Conservation (phyloP, 1,284 basidiomycete genomes). For the Ustilago shanxiensis region DNA sequence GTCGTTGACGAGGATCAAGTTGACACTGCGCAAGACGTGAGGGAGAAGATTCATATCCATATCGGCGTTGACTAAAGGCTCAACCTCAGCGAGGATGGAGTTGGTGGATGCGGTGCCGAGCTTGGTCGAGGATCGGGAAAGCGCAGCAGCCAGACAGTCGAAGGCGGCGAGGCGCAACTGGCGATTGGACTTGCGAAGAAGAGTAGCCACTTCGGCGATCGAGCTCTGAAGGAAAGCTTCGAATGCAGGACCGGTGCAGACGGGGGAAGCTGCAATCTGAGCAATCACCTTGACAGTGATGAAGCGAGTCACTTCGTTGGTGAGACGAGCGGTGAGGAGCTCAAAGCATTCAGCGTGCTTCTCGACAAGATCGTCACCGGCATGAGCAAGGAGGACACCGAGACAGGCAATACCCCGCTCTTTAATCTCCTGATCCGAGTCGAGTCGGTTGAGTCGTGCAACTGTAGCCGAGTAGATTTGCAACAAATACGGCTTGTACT, state of each 20-base stretch:
- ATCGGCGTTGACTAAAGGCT: constrained; percentile 54
- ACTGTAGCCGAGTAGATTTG: constrained; percentile 81
- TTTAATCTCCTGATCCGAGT: constrained; percentile 91
- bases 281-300: constrained; percentile 72
- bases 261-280: constrained; percentile 71
- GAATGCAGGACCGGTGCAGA: constrained; percentile 70
- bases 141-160: constrained; percentile 79
- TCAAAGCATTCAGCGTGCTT: constrained; percentile 71
- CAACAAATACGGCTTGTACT: constrained; percentile 45
- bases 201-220: constrained; percentile 79
- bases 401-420: constrained; percentile 84
- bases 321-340: constrained; percentile 82
- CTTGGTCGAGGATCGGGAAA: constrained; percentile 75
- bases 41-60: constrained; percentile 61
- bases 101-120: constrained; percentile 40
- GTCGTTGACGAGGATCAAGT: constrained; percentile 46
- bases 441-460: constrained; percentile 79
- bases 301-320: constrained; percentile 74
- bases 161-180: constrained; percentile 85
- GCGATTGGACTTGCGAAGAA: constrained; percentile 84
- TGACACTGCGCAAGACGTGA: constrained; percentile 48
- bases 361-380: constrained; percentile 77
- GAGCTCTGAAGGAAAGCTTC: constrained; percentile 85
- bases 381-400: constrained; percentile 86
- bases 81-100: constrained; percentile 53